A percentile compares a stretch with the other conserved stretches of the same genome.
Conservation (phyloP, 2,329 filamentous ascomycete genomes). For the Pseudogymnoascus pannorum region DNA sequence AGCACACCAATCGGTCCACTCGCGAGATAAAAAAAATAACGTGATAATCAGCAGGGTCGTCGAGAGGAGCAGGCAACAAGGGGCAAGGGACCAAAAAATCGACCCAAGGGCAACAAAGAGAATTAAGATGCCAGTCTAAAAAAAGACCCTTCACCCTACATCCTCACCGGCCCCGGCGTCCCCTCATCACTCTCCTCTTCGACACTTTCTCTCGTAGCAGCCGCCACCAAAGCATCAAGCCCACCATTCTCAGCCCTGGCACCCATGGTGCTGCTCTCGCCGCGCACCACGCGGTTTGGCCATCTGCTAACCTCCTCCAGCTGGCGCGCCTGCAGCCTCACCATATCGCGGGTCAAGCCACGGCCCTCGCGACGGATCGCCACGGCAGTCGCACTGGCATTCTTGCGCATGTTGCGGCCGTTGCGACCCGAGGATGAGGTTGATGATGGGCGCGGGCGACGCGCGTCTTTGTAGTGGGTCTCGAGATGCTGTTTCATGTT, state of each 20-base stretch:
- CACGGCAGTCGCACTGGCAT: not conserved
- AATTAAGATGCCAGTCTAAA: not conserved
- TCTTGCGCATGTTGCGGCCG: not conserved
- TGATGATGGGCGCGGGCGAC: conserved; percentile 17
- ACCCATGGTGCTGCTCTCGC: not conserved
- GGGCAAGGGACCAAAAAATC: not conserved
- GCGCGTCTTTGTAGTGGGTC: conserved; percentile 61
- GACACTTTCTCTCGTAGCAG: not conserved
- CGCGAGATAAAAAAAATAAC: too few species aligned
- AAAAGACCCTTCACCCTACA: not conserved
- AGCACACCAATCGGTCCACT: not conserved
- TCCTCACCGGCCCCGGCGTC: not conserved
- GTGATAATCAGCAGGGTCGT: too few species aligned
- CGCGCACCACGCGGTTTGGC: not conserved
- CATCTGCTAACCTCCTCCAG: not conserved
- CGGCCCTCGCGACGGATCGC: not conserved
- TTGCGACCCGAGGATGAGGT: not conserved
- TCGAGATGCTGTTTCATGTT: conserved; percentile 84
- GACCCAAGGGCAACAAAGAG: not conserved
- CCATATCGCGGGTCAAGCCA: not conserved
- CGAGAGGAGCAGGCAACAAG: too few species aligned
- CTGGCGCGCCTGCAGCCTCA: not conserved
- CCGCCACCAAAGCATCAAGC: not conserved
- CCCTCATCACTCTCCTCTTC: not conserved
- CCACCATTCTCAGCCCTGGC: not conserved